phyloP scores from a whole-genome alignment of 495 filamentous ascomycete species.

The Annulohypoxylon bovei region DNA sequence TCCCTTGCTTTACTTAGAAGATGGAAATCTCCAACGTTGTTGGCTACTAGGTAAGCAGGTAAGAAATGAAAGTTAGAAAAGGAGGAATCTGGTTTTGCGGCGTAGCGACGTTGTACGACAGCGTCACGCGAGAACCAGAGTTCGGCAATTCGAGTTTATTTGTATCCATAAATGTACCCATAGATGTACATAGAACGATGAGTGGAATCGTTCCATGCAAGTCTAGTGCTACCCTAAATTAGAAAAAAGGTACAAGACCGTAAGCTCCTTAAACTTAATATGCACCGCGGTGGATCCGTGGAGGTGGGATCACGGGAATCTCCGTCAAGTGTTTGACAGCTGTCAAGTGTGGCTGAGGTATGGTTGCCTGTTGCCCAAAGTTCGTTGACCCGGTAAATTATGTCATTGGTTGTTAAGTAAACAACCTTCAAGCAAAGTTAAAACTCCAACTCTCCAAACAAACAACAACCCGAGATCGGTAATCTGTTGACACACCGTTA shows the following conservation, averaged over 20 bases:
- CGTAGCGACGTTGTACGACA: slow-evolving; percentile 20
- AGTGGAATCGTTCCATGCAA: slow-evolving; percentile 8
- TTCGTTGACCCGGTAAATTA: slow-evolving; percentile 45
- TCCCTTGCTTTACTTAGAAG: not conserved
- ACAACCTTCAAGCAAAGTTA: slow-evolving; percentile 1
- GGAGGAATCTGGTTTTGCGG: not conserved
- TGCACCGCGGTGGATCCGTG: not conserved
- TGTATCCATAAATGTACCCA: not conserved
- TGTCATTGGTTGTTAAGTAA: slow-evolving; percentile 35
- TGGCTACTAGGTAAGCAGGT: too few species aligned
- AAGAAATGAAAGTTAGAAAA: not conserved
- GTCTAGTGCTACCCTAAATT: slow-evolving; percentile 3
- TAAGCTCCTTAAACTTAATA: not conserved
- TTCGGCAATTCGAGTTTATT: slow-evolving; percentile 16
- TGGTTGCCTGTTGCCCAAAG: too few species aligned
- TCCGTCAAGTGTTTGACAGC: not conserved
- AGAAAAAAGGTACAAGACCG: not conserved
- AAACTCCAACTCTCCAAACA: not conserved
- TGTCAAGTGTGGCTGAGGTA: not conserved
- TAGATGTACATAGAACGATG: not conserved
- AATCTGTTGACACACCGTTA: not conserved
- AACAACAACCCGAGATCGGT: slow-evolving; percentile 4
- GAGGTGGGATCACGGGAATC: not conserved
- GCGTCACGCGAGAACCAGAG: slow-evolving; percentile 20
- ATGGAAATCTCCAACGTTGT: too few species aligned